Base-by-base conservation (phyloP, 1,139 yeast genomes). In the Petasospora rhodanensis region DNA sequence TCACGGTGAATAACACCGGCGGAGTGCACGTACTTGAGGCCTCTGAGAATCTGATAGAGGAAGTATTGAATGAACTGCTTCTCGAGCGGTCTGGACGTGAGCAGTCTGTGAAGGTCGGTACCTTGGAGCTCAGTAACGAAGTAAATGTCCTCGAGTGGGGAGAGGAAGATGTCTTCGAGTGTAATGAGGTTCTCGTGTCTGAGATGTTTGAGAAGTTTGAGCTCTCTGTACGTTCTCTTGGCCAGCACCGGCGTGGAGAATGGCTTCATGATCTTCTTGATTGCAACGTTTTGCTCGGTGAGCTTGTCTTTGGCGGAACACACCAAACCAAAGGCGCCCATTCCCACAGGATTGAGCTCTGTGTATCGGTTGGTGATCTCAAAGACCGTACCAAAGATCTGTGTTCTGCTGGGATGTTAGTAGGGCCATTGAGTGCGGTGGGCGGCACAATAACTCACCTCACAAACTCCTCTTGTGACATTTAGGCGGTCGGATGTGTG, bases 321-420 rank as follows among this genome's bases (percentile, higher is more conserved):
- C 29, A 91, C 99, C 24, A 91, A 73, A 7, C 98, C 98, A 56
- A 91, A 91, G 9, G 98, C 98, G 22, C 98, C 98, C 98, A 91
- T 91, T 2, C 98, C 98, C 31, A 91, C 96, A 4, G 98, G 98
- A 53, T 87, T 91, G 43, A 91, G 70, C 55, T 91, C 96, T 14
- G 87, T 76, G 62, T 91, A 91, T 46, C 96, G 66, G 52, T 76
- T 81, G 33, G 98, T 91, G 49, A 91, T 87, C 62, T 91, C 98
- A 58, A 91, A 87, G 29, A 85, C 87, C 4, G 96, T 86, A 32
- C 96, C 96, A 54, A 70, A 70, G 39, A 70, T 70, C 46, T 70
- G 75, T 10, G 74, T 70, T 53, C 75, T 63, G 17, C 12, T 14
- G n/a, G n/a, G n/a, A n/a, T n/a, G n/a, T n/a, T n/a, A n/a, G n/a